Conservation (phyloP, 495 filamentous ascomycete genomes). For the Bryoglossum gracile region DNA sequence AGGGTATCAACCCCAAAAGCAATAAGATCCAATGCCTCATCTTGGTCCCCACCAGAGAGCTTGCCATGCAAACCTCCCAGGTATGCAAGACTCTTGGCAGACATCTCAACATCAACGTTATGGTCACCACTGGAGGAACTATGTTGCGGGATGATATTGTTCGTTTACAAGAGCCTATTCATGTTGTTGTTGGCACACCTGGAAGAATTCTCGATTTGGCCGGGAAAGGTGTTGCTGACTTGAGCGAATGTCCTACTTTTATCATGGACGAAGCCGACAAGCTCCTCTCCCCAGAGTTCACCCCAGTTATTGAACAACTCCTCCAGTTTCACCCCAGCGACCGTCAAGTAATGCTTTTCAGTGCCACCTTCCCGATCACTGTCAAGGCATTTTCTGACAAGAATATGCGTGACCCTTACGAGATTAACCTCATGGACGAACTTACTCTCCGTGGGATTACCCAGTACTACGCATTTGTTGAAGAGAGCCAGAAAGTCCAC, state of each 20-base stretch:
- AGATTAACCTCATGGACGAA: conserved; percentile 99
- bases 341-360: conserved; percentile 98
- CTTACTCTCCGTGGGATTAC: conserved; percentile 96
- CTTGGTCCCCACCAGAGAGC: conserved; percentile 90
- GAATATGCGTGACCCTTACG: conserved; percentile 90
- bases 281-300: conserved; percentile 91
- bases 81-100: conserved; percentile 98
- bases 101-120: conserved; percentile 94
- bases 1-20: conserved; percentile 92
- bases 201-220: conserved; percentile 92
- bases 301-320: conserved; percentile 91
- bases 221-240: conserved; percentile 88
- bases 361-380: conserved; percentile 90
- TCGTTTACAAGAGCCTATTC: conserved; percentile 84
- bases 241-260: conserved; percentile 94
- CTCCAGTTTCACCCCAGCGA: conserved; percentile 91
- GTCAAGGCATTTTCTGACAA: conserved; percentile 98
- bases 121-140: conserved; percentile 97
- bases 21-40: conserved; percentile 93
- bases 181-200: conserved; percentile 96
- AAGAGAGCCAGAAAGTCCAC: conserved; percentile 99
- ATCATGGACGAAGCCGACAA: conserved; percentile 99
- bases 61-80: conserved; percentile 97
- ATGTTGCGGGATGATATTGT: conserved; percentile 95
- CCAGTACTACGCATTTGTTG: conserved; percentile 98